phyloP scores from a whole-genome alignment of 257 asterid species.

The Thymus mandschuricus region DNA sequence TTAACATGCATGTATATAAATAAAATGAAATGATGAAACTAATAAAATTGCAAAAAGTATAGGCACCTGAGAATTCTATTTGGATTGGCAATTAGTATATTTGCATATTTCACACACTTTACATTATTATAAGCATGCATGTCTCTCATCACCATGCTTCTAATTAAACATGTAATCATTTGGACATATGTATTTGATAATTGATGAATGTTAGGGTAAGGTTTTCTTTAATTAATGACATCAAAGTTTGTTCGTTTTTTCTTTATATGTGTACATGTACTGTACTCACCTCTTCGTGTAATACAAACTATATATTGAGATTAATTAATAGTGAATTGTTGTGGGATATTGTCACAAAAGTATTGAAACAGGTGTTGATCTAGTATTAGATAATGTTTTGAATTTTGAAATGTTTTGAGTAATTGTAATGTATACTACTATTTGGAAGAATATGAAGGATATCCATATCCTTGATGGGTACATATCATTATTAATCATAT shows the following conservation, averaged over 20 bases:
- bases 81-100: background rate
- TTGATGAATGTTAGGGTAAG: background rate
- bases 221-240: too few species aligned
- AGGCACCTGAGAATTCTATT: background rate
- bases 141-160: slow-evolving; percentile 28
- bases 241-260: too few species aligned
- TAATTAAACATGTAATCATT: background rate
- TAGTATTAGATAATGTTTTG: background rate
- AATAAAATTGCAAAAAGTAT: background rate
- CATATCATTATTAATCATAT: background rate
- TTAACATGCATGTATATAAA: too few species aligned
- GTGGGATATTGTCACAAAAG: too few species aligned
- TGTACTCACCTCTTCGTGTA: too few species aligned
- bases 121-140: slow-evolving; percentile 40
- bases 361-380: background rate
- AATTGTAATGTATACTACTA: too few species aligned
- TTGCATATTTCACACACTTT: slow-evolving; percentile 15
- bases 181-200: background rate
- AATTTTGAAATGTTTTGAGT: background rate
- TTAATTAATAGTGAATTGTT: too few species aligned
- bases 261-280: too few species aligned
- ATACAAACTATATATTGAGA: too few species aligned
- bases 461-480: background rate
- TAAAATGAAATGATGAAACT: background rate
- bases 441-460: background rate